Base-by-base conservation (phyloP, 2,329 filamentous ascomycete species). In the Coniochaeta prunicola region DNA sequence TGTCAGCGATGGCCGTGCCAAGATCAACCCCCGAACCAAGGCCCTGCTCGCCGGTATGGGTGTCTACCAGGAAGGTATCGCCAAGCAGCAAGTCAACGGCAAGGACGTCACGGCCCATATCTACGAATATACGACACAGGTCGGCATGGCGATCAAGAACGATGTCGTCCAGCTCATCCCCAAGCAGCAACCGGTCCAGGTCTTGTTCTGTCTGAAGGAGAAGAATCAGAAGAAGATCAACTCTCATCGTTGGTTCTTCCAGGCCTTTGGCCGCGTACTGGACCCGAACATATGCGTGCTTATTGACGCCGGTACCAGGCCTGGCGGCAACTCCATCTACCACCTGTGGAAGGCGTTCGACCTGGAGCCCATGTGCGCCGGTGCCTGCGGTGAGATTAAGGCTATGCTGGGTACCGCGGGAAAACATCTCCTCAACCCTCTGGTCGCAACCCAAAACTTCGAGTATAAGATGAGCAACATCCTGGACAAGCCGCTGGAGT, bases 151-250 rank as follows among this genome's bases (percentile, higher is more conserved):
- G 68, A 86, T 97, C 71, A 96, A 96, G 78, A 96, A 93, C 66
- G 89, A 89, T 61, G 84, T 96, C 45, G 93, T 97, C 9, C 82
- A 87, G 54, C 80, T 97, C 56, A 90, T 94, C 62, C 88, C 88
- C 53, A 91, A 92, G 69, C 89, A 89, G 61, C 92, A 94, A 62
- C 93, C 94, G 0, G 90, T 99, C 2, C 94, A 99, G 76, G 89
- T 99, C 78, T 84, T 99, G 4, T 99, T 99, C 79, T 99, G 94
- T 73, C 75, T 99, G 61, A 99, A 99, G 79, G 94, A 99, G 71
- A 97, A 97, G 84, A 99, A 99, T 71, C 92, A 97, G 77, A 99
- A 99, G 80, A 99, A 99, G 81, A 99, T 99, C 83, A 99, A 99
- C 72, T 97, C 94, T 0, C 94, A 99, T 73, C 82, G 94, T 71